Evolutionary conservation across 176 grass and related monocot genomes (phyloP).

Genomic region (Lolium perenne): DNA sequence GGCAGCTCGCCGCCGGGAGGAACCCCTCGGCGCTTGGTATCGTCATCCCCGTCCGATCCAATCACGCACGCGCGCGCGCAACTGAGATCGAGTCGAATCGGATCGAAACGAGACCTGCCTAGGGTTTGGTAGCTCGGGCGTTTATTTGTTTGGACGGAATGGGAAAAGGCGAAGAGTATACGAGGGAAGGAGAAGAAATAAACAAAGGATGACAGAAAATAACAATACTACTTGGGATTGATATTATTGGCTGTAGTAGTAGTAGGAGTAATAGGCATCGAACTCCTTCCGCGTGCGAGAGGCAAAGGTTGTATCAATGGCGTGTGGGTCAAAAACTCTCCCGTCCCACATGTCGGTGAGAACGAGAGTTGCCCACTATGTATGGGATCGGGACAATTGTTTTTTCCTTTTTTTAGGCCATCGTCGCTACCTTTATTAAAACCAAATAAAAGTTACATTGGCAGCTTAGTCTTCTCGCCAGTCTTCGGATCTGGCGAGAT

Average conservation of each 20-base stretch:
- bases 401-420: too few species aligned
- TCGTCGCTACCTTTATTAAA: too few species aligned
- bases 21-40: slow-evolving; percentile 77
- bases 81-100: neutral
- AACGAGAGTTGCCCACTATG: neutral
- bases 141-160: slow-evolving; percentile 26
- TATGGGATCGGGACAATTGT: neutral
- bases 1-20: slow-evolving; percentile 66
- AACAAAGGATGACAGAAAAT: neutral
- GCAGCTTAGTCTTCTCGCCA: too few species aligned
- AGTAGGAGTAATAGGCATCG: neutral
- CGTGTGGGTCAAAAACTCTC: neutral
- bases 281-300: neutral
- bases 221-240: neutral
- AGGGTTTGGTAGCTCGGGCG: slow-evolving; percentile 49
- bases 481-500: too few species aligned
- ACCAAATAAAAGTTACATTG: too few species aligned
- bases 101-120: slow-evolving; percentile 20
- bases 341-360: neutral
- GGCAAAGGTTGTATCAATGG: neutral
- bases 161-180: neutral
- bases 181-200: neutral
- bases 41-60: slow-evolving; percentile 63
- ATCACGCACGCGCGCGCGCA: neutral
- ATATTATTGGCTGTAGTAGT: neutral